Conservation (phyloP, 768 basidiomycete species). For the Leccinum longicurvipes region DNA sequence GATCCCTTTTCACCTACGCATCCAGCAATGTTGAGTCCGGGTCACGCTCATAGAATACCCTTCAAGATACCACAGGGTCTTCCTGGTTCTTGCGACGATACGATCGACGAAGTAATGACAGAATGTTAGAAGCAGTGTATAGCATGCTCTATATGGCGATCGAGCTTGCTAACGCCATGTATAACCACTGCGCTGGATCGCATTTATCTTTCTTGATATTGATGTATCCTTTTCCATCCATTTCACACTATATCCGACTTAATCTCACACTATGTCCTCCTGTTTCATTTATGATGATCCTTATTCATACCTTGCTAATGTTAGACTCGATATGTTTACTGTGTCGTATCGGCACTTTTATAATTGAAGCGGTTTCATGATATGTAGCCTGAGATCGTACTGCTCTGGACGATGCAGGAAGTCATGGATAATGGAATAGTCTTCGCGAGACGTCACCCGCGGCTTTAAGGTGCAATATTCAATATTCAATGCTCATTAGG, state of each 20-base stretch:
- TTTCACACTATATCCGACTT: constrained; percentile 14
- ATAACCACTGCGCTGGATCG: constrained; percentile 14
- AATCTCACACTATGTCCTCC: constrained; percentile 10
- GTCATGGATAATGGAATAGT: too few species aligned
- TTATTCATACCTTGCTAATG: neutral
- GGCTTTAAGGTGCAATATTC: too few species aligned
- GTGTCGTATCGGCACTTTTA: neutral
- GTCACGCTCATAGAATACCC: constrained; percentile 9
- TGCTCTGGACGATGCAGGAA: too few species aligned
- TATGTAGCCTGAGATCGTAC: too few species aligned
- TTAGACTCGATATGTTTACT: neutral
- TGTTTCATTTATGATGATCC: neutral
- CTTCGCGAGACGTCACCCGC: too few species aligned
- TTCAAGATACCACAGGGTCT: constrained; percentile 8
- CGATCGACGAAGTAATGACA: constrained; percentile 19
- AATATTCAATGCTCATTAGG: too few species aligned
- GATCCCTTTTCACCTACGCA: neutral
- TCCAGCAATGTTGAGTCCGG: constrained; percentile 8
- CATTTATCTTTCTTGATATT: neutral
- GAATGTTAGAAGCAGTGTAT: constrained; percentile 14
- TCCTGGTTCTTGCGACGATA: constrained; percentile 1
- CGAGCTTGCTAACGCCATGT: neutral
- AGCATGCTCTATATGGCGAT: constrained; percentile 12
- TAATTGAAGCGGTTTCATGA: neutral
- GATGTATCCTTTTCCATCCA: constrained; percentile 1